Evolutionary conservation across 495 filamentous ascomycete species (phyloP).

Genomic region (Xylaria telfairii): DNA sequence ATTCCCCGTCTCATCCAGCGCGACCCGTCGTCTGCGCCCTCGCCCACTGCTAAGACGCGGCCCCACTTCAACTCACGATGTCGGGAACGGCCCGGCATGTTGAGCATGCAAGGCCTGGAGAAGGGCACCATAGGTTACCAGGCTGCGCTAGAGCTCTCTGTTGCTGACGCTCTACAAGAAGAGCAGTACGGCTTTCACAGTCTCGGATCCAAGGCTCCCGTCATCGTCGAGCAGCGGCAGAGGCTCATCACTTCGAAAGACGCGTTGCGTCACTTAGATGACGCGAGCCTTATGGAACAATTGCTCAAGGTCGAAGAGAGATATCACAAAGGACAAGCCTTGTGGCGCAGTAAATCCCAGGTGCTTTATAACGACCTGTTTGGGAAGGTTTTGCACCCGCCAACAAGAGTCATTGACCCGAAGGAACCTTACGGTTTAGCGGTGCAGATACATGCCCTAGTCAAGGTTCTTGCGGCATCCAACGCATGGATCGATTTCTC

Average conservation of each 20-base stretch:
- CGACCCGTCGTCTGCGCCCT: slow-evolving; percentile 47
- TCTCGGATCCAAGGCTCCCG: slow-evolving; percentile 47
- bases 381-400: slow-evolving; percentile 62
- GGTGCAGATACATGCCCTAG: slow-evolving; percentile 64
- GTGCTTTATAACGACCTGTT: slow-evolving; percentile 68
- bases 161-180: slow-evolving; percentile 65
- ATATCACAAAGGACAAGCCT: slow-evolving; percentile 49
- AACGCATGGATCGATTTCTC: slow-evolving; percentile 81
- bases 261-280: slow-evolving; percentile 58
- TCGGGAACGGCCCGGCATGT: slow-evolving; percentile 74
- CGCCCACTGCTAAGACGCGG: slow-evolving; percentile 46
- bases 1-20: slow-evolving; percentile 57
- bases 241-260: slow-evolving; percentile 56
- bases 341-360: slow-evolving; percentile 42
- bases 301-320: slow-evolving; percentile 54
- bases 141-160: slow-evolving; percentile 71
- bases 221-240: slow-evolving; percentile 55
- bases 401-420: slow-evolving; percentile 61
- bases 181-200: slow-evolving; percentile 57
- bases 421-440: slow-evolving; percentile 64
- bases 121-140: slow-evolving; percentile 77
- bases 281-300: slow-evolving; percentile 57
- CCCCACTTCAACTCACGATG: slow-evolving; percentile 64
- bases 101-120: slow-evolving; percentile 74
- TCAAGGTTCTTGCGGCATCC: slow-evolving; percentile 59